These are phyloP conservation scores for Cornus controversa DNA, from an alignment of 148 eudicot species.

Conservation along the genomic window DNA sequence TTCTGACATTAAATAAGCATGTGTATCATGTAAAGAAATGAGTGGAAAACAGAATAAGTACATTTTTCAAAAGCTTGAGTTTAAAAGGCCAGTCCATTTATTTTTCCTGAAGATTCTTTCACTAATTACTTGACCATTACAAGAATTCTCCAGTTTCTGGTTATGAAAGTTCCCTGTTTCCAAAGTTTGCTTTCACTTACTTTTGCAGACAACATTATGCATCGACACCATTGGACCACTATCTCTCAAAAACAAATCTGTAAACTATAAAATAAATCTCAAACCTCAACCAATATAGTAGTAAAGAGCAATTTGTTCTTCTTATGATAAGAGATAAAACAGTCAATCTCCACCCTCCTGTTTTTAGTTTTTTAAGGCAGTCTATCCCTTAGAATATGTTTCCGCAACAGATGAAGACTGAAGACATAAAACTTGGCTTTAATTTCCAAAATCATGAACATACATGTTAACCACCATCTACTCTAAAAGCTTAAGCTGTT, in stretches of 20 bases:
- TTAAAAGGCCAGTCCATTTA: background rate
- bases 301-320: background rate
- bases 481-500: no score
- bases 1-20: background rate
- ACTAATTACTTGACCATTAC: background rate
- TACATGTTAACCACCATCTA: no score
- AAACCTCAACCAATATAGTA: background rate
- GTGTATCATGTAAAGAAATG: background rate
- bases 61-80: background rate
- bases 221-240: background rate
- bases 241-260: background rate
- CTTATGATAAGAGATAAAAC: background rate
- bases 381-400: background rate
- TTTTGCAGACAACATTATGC: background rate
- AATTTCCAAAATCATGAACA: slow-evolving; percentile 6
- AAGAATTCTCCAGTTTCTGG: background rate
- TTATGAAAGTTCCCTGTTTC: no score
- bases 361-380: background rate
- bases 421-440: background rate
- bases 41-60: background rate
- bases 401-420: background rate
- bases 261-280: background rate
- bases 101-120: no score
- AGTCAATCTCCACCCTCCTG: background rate
- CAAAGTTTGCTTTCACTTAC: no score